Evolutionary conservation across 352 stramenopile species (phyloP).

Genomic region (Pythium dissotocum): DNA sequence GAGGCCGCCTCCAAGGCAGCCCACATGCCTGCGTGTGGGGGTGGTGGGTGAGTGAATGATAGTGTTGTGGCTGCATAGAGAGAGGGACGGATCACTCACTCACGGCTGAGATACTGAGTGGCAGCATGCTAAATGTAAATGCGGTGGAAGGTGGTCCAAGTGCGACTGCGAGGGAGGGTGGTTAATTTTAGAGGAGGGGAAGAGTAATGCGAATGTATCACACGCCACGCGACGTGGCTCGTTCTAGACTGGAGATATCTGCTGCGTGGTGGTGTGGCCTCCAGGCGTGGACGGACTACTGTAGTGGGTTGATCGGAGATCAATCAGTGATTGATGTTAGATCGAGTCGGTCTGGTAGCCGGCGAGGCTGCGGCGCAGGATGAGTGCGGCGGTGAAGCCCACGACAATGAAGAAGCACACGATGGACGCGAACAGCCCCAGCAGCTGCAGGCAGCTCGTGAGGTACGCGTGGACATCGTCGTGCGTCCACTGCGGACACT

Average conservation of each 20-base stretch:
- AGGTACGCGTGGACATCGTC: constrained; percentile 72
- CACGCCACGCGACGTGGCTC: background rate
- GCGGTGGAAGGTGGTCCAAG: too few relatives aligned
- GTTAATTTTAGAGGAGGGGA: background rate
- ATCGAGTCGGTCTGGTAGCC: constrained; percentile 88
- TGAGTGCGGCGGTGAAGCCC: constrained; percentile 62
- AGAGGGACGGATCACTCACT: too few relatives aligned
- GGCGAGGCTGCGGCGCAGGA: constrained; percentile 70
- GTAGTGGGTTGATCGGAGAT: too few relatives aligned
- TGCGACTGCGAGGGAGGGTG: background rate
- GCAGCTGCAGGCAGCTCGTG: constrained; percentile 54
- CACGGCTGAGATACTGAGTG: too few relatives aligned
- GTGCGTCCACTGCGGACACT: constrained; percentile 79
- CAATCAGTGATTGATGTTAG: constrained; percentile 27
- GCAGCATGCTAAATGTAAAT: too few relatives aligned
- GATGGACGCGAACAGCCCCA: constrained; percentile 67
- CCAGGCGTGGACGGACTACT: too few relatives aligned
- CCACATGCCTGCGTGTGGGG: background rate
- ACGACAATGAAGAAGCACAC: constrained; percentile 80
- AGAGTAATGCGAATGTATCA: background rate
- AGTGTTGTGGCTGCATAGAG: too few relatives aligned
- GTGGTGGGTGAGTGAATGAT: too few relatives aligned
- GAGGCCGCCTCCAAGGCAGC: background rate
- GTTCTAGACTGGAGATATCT: background rate
- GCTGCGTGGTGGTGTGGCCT: too few relatives aligned